These are phyloP conservation scores for Cercospora nicotianae DNA, from an alignment of 2,329 filamentous ascomycete genomes.

Conservation along the genomic window DNA sequence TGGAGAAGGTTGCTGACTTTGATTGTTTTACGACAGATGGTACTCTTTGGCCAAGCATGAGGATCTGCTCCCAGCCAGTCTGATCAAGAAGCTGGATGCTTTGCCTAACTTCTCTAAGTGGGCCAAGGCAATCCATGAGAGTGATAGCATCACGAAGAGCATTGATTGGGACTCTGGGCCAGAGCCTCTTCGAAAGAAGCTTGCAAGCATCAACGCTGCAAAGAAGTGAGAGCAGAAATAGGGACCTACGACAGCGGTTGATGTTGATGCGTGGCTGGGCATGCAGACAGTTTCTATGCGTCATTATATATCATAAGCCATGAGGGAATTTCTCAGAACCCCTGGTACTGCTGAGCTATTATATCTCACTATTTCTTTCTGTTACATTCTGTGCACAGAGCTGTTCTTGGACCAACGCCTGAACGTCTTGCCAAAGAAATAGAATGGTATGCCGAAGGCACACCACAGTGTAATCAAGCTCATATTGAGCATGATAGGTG, in stretches of 20 bases:
- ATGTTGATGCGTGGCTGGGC: background rate
- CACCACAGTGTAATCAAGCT: conserved; percentile 56
- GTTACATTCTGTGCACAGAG: conserved; percentile 55
- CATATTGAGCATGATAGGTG: conserved; percentile 62
- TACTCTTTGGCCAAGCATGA: conserved; percentile 56
- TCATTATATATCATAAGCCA: background rate
- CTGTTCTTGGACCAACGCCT: conserved; percentile 57
- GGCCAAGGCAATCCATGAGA: conserved; percentile 31
- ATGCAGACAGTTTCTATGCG: background rate
- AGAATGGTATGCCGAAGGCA: conserved; percentile 57
- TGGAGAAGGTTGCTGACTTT: background rate
- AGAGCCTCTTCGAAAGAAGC: conserved; percentile 45
- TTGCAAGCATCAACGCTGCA: conserved; percentile 39
- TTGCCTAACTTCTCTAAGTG: conserved; percentile 56
- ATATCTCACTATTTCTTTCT: background rate
- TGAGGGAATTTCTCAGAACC: background rate
- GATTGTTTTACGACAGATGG: conserved; percentile 59
- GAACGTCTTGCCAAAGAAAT: conserved; percentile 59
- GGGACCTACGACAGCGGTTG: background rate
- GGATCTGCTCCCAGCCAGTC: conserved; percentile 53
- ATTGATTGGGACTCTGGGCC: conserved; percentile 52
- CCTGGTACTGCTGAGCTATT: background rate
- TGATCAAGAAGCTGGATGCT: conserved; percentile 52
- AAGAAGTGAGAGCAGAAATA: conserved; percentile 1
- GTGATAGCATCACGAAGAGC: conserved; percentile 60